Percentiles rank a stretch among this genome's conserved stretches.
Evolutionary conservation across 225 moss, liverwort and hornwort genomes (phyloP).

Genomic region (Sphagnum contortum): DNA sequence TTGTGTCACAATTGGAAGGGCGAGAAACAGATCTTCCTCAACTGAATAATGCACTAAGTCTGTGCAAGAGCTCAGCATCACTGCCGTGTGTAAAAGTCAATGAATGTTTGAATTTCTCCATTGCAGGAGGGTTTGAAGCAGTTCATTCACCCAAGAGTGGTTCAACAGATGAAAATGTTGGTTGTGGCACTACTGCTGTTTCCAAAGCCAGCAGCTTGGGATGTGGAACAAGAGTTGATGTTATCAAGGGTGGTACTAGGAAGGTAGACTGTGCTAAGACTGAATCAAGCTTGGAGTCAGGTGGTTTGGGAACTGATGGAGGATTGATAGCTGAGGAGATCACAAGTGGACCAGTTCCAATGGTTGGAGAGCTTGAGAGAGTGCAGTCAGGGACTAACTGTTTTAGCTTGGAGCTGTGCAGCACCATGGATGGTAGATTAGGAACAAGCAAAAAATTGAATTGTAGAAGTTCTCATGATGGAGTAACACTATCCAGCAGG

Average conservation of each 20-base stretch:
- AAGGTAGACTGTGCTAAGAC: conserved; percentile 5
- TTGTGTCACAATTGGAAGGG: conserved; percentile 15
- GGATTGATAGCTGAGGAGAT: conserved; percentile 7
- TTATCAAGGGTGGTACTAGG: conserved; percentile 8
- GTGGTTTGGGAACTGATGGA: not conserved
- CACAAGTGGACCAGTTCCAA: conserved; percentile 2
- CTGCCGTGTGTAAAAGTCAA: conserved; percentile 51
- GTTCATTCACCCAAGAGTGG: conserved; percentile 6
- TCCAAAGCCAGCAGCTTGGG: not conserved
- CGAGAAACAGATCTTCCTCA: conserved; percentile 21
- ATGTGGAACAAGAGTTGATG: conserved; percentile 20
- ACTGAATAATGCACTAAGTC: conserved; percentile 32
- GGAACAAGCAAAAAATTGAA: not conserved
- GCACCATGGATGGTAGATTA: conserved; percentile 6
- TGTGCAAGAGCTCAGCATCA: conserved; percentile 65
- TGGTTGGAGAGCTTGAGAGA: conserved; percentile 9
- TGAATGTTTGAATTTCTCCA: conserved; percentile 17
- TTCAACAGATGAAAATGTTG: not conserved
- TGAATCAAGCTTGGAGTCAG: conserved; percentile 3
- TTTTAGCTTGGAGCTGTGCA: conserved; percentile 2
- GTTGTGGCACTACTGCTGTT: not conserved
- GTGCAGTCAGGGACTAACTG: conserved; percentile 4
- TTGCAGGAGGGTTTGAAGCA: conserved; percentile 10
- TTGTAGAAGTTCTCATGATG: too few relatives aligned
- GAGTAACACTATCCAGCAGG: conserved; percentile 7